Evolutionary conservation across 441 rosid genomes (phyloP), one percentile per base, ranked within the genome.

Genomic region (Geranium incanum): DNA sequence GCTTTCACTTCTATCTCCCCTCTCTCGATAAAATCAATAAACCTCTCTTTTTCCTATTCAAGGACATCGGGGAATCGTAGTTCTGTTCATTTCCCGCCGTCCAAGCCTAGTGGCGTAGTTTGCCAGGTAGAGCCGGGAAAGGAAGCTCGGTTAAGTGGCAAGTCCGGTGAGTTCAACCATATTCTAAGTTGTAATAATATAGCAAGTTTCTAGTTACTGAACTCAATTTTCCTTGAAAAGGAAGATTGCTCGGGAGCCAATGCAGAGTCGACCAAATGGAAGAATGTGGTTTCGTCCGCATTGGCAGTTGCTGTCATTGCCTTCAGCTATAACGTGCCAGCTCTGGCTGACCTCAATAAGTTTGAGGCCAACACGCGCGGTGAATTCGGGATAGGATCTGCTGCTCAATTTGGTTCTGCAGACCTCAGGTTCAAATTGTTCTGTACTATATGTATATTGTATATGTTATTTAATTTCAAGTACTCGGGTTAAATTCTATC

Each of bases 361-460:
- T 89, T 52, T 13, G 97, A 93, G 79, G 98, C 98, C 0, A 95
- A 87, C 43, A 84, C 71, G 11, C 87, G 92, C 1, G 97, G 98
- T 5, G 98, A 93, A 72, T 91, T 93, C 36, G 97, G 96, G 19
- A 89, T 89, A 0, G 96, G 96, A 15, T 93, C 96, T 1, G 97
- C 97, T 1, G 97, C 96, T 8, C 97, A 91, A 74, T 93, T 82
- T 15, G 97, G 97, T 71, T 85, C 88, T 67, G 97, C 98, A 45
- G 95, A 88, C 82, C 89, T 91, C 78, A 91, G 82, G 97, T 88
- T 69, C 70, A 41, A 62, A 50, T 71, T 15, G 5, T 57, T 59
- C 64, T 19, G 18, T 3, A 19, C 64, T 19, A 1, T 59, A 11
- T 11, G 28, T 37, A n/a, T 71, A 39, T 76, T 72, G 4, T 45